phyloP scores from a whole-genome alignment of 352 stramenopile species.

The Phytophthora pluvialis region DNA sequence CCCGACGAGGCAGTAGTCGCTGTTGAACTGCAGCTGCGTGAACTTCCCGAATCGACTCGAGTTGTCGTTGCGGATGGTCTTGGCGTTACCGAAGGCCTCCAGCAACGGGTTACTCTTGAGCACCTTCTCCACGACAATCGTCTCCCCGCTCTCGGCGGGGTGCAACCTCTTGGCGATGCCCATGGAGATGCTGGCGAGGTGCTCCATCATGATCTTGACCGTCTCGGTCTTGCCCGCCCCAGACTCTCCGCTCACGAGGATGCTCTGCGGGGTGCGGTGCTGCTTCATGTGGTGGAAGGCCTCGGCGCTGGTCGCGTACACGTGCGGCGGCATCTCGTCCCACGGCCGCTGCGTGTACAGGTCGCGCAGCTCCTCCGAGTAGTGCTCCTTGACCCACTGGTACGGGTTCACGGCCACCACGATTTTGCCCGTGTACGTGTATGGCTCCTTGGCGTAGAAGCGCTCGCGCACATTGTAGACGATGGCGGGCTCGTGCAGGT shows the following conservation, averaged over 20 bases:
- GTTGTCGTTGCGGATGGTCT: slow-evolving; percentile 95
- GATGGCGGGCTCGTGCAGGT: slow-evolving; percentile 92
- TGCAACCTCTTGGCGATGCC: slow-evolving; percentile 65
- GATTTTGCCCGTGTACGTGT: slow-evolving; percentile 98
- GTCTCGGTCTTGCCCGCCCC: slow-evolving; percentile 96
- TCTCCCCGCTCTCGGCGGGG: slow-evolving; percentile 65
- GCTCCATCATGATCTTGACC: slow-evolving; percentile 97
- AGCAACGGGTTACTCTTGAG: slow-evolving; percentile 91
- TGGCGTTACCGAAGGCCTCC: slow-evolving; percentile 92
- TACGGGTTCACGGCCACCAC: slow-evolving; percentile 98
- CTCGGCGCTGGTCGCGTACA: slow-evolving; percentile 90
- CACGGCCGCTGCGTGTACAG: slow-evolving; percentile 74
- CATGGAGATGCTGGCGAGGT: slow-evolving; percentile 90
- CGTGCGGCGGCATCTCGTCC: slow-evolving; percentile 84
- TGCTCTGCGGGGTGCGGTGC: slow-evolving; percentile 76
- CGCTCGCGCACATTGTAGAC: slow-evolving; percentile 92
- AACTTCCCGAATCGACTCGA: slow-evolving; percentile 96
- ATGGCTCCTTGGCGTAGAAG: slow-evolving; percentile 90
- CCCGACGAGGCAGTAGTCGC: slow-evolving; percentile 84
- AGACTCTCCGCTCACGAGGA: slow-evolving; percentile 94
- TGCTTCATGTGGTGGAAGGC: slow-evolving; percentile 87
- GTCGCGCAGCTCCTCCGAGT: slow-evolving; percentile 77
- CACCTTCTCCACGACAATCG: slow-evolving; percentile 86
- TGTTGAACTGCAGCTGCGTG: slow-evolving; percentile 94
- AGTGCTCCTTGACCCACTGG: slow-evolving; percentile 87